Evolutionary conservation across 805 yeast genomes (phyloP).

Genomic region (Metschnikowia vanudenii): DNA sequence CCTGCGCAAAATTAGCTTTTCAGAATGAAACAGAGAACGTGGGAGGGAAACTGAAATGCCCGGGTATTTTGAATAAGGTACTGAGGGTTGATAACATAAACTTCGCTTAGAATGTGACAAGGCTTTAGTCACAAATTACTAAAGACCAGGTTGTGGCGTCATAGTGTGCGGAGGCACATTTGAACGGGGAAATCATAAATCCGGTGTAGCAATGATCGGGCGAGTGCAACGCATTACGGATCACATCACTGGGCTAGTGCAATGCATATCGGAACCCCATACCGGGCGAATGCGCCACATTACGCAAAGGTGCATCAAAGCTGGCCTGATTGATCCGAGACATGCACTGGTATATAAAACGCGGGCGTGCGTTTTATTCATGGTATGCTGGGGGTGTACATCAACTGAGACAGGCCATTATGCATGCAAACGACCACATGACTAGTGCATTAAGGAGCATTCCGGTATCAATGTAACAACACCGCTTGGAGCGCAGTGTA

Average conservation of each 20-base stretch:
- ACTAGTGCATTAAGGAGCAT: not conserved
- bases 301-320: not conserved
- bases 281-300: not conserved
- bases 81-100: not conserved
- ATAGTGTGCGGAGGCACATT: too few species aligned
- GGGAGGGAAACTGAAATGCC: too few species aligned
- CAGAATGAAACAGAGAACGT: not conserved
- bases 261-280: not conserved
- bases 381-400: too few species aligned
- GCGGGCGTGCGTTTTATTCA: not conserved
- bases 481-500: too few species aligned
- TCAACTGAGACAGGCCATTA: not conserved
- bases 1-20: not conserved
- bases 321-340: not conserved
- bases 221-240: not conserved
- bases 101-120: too few species aligned
- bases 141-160: too few species aligned
- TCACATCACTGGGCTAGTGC: not conserved
- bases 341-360: constrained; percentile 1
- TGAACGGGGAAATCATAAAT: not conserved
- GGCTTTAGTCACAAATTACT: too few species aligned
- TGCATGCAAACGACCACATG: constrained; percentile 4
- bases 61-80: too few species aligned
- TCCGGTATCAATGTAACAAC: too few species aligned
- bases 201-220: not conserved